Percentiles rank a stretch among this genome's conserved stretches.
phyloP scores from a whole-genome alignment of 2,329 filamentous ascomycete genomes.

The Phaeoacremonium minimum region DNA sequence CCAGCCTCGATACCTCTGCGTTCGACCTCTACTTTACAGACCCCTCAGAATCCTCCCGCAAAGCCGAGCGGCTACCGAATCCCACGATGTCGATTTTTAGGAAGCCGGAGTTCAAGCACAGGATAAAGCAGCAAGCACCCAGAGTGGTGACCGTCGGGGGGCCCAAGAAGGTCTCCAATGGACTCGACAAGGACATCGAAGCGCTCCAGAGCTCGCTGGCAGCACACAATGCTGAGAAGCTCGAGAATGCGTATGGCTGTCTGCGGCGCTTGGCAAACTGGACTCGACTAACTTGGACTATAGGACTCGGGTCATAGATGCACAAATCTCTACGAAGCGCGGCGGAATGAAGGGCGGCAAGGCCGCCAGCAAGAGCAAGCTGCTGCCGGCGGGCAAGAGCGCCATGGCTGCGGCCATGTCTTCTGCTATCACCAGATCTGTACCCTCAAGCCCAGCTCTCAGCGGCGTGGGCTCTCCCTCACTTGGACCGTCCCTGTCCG shows the following conservation, averaged over 20 bases:
- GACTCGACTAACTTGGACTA: slow-evolving; percentile 20
- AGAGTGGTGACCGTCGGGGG: no score
- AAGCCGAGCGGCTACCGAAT: slow-evolving; percentile 43
- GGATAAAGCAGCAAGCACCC: no score
- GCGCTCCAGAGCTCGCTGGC: slow-evolving; percentile 41
- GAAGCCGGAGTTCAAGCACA: slow-evolving; percentile 29
- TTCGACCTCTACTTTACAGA: slow-evolving; percentile 55
- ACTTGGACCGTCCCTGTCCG: slow-evolving; percentile 41
- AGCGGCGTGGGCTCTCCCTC: slow-evolving; percentile 51
- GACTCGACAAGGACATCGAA: slow-evolving; percentile 47
- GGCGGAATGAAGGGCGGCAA: slow-evolving; percentile 13
- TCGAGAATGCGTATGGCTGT: slow-evolving; percentile 35
- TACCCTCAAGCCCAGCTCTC: slow-evolving; percentile 52
- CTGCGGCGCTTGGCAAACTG: slow-evolving; percentile 10
- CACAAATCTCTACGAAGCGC: slow-evolving; percentile 16
- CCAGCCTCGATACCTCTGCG: slow-evolving; percentile 35
- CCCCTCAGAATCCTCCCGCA: slow-evolving; percentile 39
- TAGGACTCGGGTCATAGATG: slow-evolving; percentile 34
- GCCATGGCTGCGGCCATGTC: slow-evolving; percentile 18
- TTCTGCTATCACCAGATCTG: slow-evolving; percentile 33
- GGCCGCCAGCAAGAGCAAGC: slow-evolving; percentile 20
- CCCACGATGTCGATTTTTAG: slow-evolving; percentile 47
- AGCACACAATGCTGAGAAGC: slow-evolving; percentile 37
- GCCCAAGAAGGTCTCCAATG: slow-evolving; percentile 26
- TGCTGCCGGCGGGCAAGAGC: slow-evolving; percentile 15